Evolutionary conservation across 1,284 basidiomycete genomes (phyloP).

Genomic region (Austroboletus niveus): DNA sequence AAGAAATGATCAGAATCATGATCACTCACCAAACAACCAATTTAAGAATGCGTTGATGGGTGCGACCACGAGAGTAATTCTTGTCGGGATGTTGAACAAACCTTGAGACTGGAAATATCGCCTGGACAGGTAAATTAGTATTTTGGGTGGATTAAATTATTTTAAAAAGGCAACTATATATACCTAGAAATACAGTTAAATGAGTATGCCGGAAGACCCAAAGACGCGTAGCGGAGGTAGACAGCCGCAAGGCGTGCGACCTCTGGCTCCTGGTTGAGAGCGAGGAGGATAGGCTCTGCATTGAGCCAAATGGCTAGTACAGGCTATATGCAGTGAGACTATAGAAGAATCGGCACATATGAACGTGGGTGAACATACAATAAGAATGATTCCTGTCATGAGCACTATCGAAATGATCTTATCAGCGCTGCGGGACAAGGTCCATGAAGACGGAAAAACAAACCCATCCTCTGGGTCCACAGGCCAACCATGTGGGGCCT

Average conservation of each 20-base stretch:
- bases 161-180: conserved; percentile 11
- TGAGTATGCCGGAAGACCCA: conserved; percentile 89
- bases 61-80: conserved; percentile 81
- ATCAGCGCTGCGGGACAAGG: conserved; percentile 2
- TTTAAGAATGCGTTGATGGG: conserved; percentile 87
- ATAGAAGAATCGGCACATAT: not conserved
- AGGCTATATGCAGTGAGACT: conserved; percentile 45
- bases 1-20: not conserved
- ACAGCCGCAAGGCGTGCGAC: conserved; percentile 78
- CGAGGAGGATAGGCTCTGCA: conserved; percentile 77
- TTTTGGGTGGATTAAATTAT: not conserved
- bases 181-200: conserved; percentile 73
- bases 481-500: conserved; percentile 86
- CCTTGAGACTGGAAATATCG: conserved; percentile 92
- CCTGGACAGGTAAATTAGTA: conserved; percentile 34
- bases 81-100: conserved; percentile 84
- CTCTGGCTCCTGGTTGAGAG: conserved; percentile 84
- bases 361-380: conserved; percentile 43
- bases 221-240: conserved; percentile 76
- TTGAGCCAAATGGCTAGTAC: conserved; percentile 76
- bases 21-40: conserved; percentile 70
- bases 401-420: conserved; percentile 47
- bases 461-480: conserved; percentile 87
- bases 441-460: conserved; percentile 19
- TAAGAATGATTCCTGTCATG: conserved; percentile 57